Evolutionary conservation across 768 basidiomycete species (phyloP).

Genomic region (Mycena leptocephala): DNA sequence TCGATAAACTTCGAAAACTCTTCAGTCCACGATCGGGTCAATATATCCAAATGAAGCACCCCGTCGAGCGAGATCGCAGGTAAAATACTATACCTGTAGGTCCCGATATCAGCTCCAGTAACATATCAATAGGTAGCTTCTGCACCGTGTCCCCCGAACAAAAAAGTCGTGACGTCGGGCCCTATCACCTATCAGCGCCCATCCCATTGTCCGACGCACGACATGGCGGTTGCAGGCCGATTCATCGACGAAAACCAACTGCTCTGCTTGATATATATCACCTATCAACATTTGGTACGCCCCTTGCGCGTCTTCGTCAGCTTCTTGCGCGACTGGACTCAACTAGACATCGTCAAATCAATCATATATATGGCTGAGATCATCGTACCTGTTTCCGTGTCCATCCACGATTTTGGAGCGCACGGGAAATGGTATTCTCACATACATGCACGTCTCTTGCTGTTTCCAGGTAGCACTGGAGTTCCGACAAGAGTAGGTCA

Average conservation of each 20-base stretch:
- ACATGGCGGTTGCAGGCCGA: conserved; percentile 45
- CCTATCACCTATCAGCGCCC: conserved; percentile 41
- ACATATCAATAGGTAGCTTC: neutral
- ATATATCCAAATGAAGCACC: conserved; percentile 46
- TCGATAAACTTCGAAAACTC: conserved; percentile 41
- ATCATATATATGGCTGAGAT: too few relatives aligned
- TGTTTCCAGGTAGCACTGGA: neutral
- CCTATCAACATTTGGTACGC: conserved; percentile 34
- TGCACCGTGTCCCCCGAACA: conserved; percentile 41
- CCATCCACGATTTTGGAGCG: neutral
- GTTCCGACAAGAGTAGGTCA: neutral
- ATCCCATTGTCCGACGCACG: conserved; percentile 40
- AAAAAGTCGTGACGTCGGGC: conserved; percentile 45
- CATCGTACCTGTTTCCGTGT: neutral
- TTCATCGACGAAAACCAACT: conserved; percentile 48
- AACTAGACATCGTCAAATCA: conserved; percentile 11
- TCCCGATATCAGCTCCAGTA: conserved; percentile 31
- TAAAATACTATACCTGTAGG: conserved; percentile 49
- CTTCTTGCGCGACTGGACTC: conserved; percentile 32
- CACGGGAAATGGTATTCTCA: neutral
- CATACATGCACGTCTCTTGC: neutral
- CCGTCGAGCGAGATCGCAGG: conserved; percentile 50
- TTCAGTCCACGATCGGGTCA: conserved; percentile 44
- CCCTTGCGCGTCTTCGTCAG: conserved; percentile 30
- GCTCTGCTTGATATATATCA: conserved; percentile 32